These are phyloP conservation scores for Huntiella moniliformis DNA, from an alignment of 2,329 filamentous ascomycete species.

Conservation along the genomic window DNA sequence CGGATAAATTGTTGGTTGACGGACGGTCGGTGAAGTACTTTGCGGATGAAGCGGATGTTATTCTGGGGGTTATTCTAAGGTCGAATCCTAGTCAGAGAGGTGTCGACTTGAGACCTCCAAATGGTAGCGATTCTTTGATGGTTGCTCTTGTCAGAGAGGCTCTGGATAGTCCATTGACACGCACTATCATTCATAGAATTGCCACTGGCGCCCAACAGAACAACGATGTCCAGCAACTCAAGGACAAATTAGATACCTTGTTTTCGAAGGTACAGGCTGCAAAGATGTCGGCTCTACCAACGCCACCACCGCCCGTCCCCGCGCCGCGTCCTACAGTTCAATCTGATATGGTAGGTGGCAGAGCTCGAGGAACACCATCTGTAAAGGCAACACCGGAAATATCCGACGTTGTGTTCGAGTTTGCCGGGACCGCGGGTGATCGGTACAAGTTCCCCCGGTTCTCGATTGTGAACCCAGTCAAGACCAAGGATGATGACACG, in stretches of 20 bases:
- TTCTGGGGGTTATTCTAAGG: conserved; percentile 37
- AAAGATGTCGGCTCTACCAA: conserved; percentile 13
- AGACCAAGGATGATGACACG: conserved; percentile 4
- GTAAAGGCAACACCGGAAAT: conserved; percentile 29
- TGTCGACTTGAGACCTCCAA: conserved; percentile 31
- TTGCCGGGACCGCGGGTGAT: conserved; percentile 47
- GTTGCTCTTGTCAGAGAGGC: conserved; percentile 38
- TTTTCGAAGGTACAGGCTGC: conserved; percentile 14
- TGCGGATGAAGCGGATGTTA: conserved; percentile 37
- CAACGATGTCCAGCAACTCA: conserved; percentile 35
- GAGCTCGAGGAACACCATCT: conserved; percentile 18
- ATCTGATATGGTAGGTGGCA: neutral
- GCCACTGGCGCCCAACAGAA: conserved; percentile 31
- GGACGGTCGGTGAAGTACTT: conserved; percentile 39
- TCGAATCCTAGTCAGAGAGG: conserved; percentile 40
- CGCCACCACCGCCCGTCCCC: conserved; percentile 10
- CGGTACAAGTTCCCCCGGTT: conserved; percentile 64
- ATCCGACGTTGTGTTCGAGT: conserved; percentile 50
- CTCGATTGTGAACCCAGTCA: conserved; percentile 35
- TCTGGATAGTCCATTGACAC: conserved; percentile 30
- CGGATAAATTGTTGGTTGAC: conserved; percentile 35
- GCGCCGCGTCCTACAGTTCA: neutral
- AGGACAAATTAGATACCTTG: conserved; percentile 31
- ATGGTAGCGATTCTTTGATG: conserved; percentile 35
- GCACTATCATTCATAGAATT: conserved; percentile 34